Evolutionary conservation across 2,329 filamentous ascomycete genomes (phyloP), one percentile per base, ranked within the genome.

Genomic region (Trichothecium roseum): DNA sequence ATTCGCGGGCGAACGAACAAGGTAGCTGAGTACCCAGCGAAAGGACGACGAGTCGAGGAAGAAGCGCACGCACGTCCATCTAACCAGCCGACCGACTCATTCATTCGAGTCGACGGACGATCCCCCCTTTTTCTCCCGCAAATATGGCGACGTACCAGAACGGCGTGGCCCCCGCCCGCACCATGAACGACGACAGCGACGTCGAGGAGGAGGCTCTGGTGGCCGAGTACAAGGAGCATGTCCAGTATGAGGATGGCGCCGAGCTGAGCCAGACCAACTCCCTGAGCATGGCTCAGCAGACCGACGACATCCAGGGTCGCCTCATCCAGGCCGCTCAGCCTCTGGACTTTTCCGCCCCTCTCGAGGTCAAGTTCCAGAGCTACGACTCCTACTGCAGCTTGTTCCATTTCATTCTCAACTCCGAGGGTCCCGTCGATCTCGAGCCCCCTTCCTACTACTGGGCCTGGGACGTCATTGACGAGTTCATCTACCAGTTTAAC

Each of bases 401-500:
- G 51, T 98, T 98, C 71, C 91, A 98, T 69, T 96, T 86, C 66
- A 95, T 98, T 61, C 72, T 98, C 57, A 98, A 98, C 75, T 96
- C 89, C 34, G 91, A 96, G 49, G 91, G 91, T n/a, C 91, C 91
- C 13, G 89, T 98, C 41, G 91, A 98, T 57, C 72, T 98, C 49
- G 91, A 98, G 63, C 84, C 89, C 46, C 91, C 91, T 49, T 94
- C 88, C 86, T 93, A 94, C 68, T 95, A 89, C 70, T 98, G 91
- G 91, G 91, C 91, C 29, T 98, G 91, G 91, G 91, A 98, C 62
- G 89, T 96, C 49, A 95, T 98, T 65, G 91, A 98, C 63, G 91
- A 98, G 65, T 98, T 98, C 70, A 96, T 98, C 67, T 98, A 98
- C 72, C 91, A 98, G 63, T 98, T 98, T 74, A 95, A 98, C 73